Evolutionary conservation across 257 asterid species (phyloP), one percentile per base, ranked within the genome.

Genomic region (Salvia hispanica): DNA sequence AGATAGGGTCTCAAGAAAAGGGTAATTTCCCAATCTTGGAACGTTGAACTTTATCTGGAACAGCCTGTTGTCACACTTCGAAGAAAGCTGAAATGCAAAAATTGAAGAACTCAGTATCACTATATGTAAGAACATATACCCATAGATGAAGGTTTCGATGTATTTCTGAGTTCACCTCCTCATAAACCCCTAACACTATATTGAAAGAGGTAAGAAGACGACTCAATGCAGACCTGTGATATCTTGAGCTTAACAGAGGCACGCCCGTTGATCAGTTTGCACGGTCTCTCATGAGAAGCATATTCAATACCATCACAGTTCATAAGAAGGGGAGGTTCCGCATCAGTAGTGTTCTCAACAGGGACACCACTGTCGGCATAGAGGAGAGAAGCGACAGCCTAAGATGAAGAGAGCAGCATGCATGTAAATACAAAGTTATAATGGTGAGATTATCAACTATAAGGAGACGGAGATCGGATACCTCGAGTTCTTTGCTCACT

Each of bases 211-310:
- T 21, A 21, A 21, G 25, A 42, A 60, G 66, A 33, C 37, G 48
- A 50, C 51, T 53, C 59, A 25, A 61, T 51, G 54, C 31, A 73
- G 64, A 86, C 96, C 90, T 89, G 96, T 61, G 96, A 84, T 80
- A 92, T 89, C 80, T 89, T 92, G 55, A 92, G 91, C 83, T 83
- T 89, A 80, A 92, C 86, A 53, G 96, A 84, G 75, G 96, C 86
- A 66, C 83, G 91, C 3, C 96, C 95, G 37, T 79, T 80, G 46
- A 78, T 75, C 64, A 92, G 70, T 81, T 80, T 84, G 78, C 77
- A 83, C 2, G 95, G 91, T 74, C 79, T 75, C 74, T 92, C 86
- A 62, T 72, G 76, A 66, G 95, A 77, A 79, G 80, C 81, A 66
- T 69, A 83, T 80, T 92, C 98, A 66, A 72, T 71, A 68, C 98